Evolutionary conservation across 352 stramenopile genomes (phyloP).

Genomic region (Globisporangium echinulatum): DNA sequence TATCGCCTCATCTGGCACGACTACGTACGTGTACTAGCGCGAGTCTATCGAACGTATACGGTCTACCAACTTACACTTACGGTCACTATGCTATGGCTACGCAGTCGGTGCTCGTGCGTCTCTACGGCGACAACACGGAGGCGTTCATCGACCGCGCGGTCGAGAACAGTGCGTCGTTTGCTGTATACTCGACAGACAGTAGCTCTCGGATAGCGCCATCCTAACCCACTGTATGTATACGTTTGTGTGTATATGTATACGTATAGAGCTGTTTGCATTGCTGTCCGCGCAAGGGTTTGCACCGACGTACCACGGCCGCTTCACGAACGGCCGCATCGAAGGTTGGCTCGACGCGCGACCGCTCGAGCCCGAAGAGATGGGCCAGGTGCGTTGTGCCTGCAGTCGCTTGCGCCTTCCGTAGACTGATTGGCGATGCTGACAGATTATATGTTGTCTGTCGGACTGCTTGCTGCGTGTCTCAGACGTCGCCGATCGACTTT

Average conservation of each 20-base stretch:
- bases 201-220: too few relatives aligned
- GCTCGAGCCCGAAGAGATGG: conserved; percentile 87
- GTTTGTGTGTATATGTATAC: conserved; percentile 2
- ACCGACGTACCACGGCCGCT: conserved; percentile 86
- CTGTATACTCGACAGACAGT: too few relatives aligned
- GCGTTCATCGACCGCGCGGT: conserved; percentile 89
- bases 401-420: too few relatives aligned
- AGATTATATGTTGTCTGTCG: background rate
- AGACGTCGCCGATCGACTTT: conserved; percentile 72
- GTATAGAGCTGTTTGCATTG: conserved; percentile 73
- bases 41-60: background rate
- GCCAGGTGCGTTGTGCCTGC: conserved; percentile 20
- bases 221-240: too few relatives aligned
- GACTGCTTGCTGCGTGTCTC: background rate
- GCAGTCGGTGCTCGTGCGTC: conserved; percentile 80
- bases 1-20: conserved; percentile 78
- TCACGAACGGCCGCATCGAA: conserved; percentile 91
- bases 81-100: background rate
- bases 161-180: conserved; percentile 76
- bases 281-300: conserved; percentile 81
- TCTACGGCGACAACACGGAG: conserved; percentile 92
- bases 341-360: conserved; percentile 80
- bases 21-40: conserved; percentile 22
- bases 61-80: background rate
- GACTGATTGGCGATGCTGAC: too few relatives aligned